Evolutionary conservation across 805 yeast species (phyloP).

Genomic region (Candida sakaeoensis): DNA sequence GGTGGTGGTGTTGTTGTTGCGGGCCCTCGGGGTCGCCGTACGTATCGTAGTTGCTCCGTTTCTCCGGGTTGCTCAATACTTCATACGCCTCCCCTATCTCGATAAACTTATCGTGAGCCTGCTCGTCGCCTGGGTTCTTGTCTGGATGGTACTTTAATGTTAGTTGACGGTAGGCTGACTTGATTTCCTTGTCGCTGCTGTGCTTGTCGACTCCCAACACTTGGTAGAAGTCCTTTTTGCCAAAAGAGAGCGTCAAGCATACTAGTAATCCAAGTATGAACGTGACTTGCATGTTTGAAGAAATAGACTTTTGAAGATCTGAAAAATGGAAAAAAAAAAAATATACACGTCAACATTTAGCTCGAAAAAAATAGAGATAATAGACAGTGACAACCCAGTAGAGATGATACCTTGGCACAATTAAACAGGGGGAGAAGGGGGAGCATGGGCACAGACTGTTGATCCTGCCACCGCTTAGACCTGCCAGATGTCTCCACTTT

Average conservation of each 20-base stretch:
- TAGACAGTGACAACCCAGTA: too few species aligned
- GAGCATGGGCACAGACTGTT: too few species aligned
- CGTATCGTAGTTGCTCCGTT: slow-evolving; percentile 63
- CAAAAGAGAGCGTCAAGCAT: slow-evolving; percentile 6
- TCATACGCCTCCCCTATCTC: slow-evolving; percentile 95
- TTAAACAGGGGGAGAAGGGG: too few species aligned
- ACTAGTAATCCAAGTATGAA: slow-evolving; percentile 5
- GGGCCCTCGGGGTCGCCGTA: slow-evolving; percentile 68
- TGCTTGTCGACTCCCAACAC: slow-evolving; percentile 65
- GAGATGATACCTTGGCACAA: too few species aligned
- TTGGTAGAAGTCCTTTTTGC: slow-evolving; percentile 45
- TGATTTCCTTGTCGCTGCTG: slow-evolving; percentile 79
- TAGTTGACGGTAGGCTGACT: slow-evolving; percentile 76
- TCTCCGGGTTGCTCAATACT: slow-evolving; percentile 68
- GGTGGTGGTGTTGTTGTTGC: slow-evolving; percentile 16
- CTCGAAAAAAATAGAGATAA: slow-evolving; percentile 3
- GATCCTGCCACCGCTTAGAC: too few species aligned
- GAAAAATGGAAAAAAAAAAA: slow-evolving; percentile 1
- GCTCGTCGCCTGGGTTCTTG: slow-evolving; percentile 73
- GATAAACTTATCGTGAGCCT: slow-evolving; percentile 80
- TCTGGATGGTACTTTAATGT: slow-evolving; percentile 93
- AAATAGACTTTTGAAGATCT: background rate
- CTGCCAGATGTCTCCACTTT: too few species aligned
- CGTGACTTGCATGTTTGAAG: background rate
- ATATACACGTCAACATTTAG: slow-evolving; percentile 10